Conservation (phyloP, 176 grass and related monocot species). For the Pontederia paniculata region DNA sequence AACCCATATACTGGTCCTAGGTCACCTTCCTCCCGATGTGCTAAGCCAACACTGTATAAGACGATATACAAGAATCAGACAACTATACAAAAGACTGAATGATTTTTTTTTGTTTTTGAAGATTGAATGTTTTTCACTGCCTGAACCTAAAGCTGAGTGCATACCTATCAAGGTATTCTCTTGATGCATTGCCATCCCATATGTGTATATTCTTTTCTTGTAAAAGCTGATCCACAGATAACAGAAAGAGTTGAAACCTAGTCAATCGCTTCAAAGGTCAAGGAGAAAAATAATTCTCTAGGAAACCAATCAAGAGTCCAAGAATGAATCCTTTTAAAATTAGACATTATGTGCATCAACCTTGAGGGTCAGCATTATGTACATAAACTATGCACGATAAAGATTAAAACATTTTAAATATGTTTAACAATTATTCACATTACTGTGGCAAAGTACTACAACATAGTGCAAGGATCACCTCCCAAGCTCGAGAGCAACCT, state of each 20-base stretch:
- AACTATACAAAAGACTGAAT: neutral
- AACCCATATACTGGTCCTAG: slow-evolving; percentile 80
- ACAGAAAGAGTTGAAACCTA: neutral
- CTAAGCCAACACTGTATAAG: slow-evolving; percentile 55
- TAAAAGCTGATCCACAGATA: slow-evolving; percentile 38
- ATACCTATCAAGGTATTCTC: slow-evolving; percentile 82
- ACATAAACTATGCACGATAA: too few relatives aligned
- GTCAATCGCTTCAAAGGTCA: too few relatives aligned
- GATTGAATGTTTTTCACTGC: neutral
- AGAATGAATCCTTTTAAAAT: too few relatives aligned
- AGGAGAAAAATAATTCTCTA: too few relatives aligned
- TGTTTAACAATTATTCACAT: too few relatives aligned
- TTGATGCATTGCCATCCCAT: slow-evolving; percentile 93
- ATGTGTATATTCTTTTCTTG: slow-evolving; percentile 79
- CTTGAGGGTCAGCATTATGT: too few relatives aligned
- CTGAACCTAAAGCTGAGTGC: slow-evolving; percentile 21
- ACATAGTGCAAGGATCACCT: too few relatives aligned
- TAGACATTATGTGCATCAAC: too few relatives aligned
- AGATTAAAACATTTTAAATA: too few relatives aligned
- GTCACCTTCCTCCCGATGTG: slow-evolving; percentile 67
- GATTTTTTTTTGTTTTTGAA: neutral
- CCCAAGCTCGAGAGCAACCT: too few relatives aligned
- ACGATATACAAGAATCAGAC: neutral
- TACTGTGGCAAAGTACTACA: too few relatives aligned
- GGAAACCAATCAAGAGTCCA: too few relatives aligned